Base-by-base conservation (phyloP, 2,329 filamentous ascomycete genomes). In the Orbilia oligospora region DNA sequence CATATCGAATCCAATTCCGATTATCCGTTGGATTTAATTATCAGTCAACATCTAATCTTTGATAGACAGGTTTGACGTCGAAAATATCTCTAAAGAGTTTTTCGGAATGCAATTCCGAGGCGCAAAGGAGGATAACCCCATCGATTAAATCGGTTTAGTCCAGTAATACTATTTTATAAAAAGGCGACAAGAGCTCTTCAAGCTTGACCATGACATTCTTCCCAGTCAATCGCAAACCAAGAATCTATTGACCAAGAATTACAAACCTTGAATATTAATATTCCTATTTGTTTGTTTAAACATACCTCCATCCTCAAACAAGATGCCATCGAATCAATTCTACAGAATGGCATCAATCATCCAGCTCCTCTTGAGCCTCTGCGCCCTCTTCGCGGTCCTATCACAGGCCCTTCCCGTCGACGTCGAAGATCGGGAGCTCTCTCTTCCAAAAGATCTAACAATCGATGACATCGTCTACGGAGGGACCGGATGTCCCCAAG, bases 381-480 rank as follows among this genome's bases (percentile, higher is more conserved):
- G 56, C 36, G 36, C 36, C 20, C 33, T 65, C 16, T n/a, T 65
- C 1, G 24, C 46, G 6, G 61, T 41, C 41, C 36, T 65, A 22
- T 49, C 61, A 10, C 44, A 48, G 9, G 61, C 61, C 6, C 8
- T 48, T 36, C 61, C 61, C 5, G 27, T 48, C 22, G 44, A 46
- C n/a, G 24, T 65, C 41, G 61, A 65, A 33, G 41, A 49, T 24
- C 41, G 61, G n/a, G 27, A 48, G 8, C 6, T 65, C 3, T 12
- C 44, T 33, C 38, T 53, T 44, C 68, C 68, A 10, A 65, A 55
- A 46, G 69, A 72, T 56, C 33, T 65, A 5, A 27, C 44, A 3
- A 72, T 72, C 30, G 24, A 33, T 36, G n/a, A 61, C 14, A 75
- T 75, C 49, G 71, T 61, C n/a, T 75, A 75, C 18, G 71, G 63